Base-by-base conservation (phyloP, 169 alveolate species). In the Plasmodium billcollinsi region DNA sequence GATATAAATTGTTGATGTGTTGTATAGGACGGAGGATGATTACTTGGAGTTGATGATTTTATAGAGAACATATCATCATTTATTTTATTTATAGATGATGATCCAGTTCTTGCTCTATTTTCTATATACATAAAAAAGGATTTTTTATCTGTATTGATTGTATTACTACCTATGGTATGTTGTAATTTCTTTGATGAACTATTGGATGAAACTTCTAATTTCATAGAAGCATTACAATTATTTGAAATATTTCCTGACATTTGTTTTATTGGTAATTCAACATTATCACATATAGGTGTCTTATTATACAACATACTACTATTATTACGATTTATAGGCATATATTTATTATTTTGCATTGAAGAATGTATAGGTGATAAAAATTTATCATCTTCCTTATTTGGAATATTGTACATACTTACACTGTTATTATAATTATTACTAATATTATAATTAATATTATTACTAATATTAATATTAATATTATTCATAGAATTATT, bases 351-450 rank as follows among this genome's bases (percentile, higher is more conserved):
- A 45, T 29, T 67, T 56, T 83, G 80, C 20, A 72, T 49, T 20
- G 85, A 24, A 6, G 43, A 49, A 50, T 67, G 73, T 20, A 45
- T 20, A 11, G 83, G 83, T 6, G 80, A 43, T 11, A 15, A 8
- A 49, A 43, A 52, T 54, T 83, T 83, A 20, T 69, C 83, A 29
- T 70, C 80, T 80, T 80, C 90, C 26, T 62, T 20, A 72, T 58
- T 54, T 69, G 59, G 61, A 39, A 18, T 20, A 4, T 63, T 4
- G 12, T 69, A 47, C 45, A 49, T 26, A 56, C 50, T 47, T 11
- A 65, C 7, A 15, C 52, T 59, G n/a, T 33, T 56, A 69, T 18
- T 39, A 54, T 18, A n/a, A 18, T 63, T 50, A 18, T 62, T 21
- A 39, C 47, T 39, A 39, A 39, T 39, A 5, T 39, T 39, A 39